Conservation (phyloP, 352 stramenopile species). For the Plasmopara viticola region DNA sequence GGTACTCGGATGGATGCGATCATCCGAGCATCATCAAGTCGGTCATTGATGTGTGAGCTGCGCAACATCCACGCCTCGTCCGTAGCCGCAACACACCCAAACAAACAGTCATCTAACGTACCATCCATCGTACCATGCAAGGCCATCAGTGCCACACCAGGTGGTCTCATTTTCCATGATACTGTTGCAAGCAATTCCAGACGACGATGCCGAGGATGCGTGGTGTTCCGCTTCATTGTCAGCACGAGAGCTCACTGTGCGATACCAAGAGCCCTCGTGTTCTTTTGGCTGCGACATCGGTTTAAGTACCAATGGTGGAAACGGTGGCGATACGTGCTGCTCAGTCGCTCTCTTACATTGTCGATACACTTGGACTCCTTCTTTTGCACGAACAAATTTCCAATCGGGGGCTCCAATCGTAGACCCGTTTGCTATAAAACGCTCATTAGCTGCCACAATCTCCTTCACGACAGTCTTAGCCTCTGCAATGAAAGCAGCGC, state of each 20-base stretch:
- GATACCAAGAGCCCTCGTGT: constrained; percentile 7
- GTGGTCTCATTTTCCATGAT: constrained; percentile 24
- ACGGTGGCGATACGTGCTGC: background rate
- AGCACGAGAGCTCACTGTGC: background rate
- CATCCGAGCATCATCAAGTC: constrained; percentile 30
- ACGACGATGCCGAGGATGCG: constrained; percentile 6
- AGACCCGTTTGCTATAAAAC: constrained; percentile 19
- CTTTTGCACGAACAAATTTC: constrained; percentile 30
- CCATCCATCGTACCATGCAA: constrained; percentile 39
- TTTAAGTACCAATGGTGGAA: constrained; percentile 2
- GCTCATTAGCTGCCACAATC: constrained; percentile 33
- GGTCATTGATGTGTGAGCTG: constrained; percentile 43
- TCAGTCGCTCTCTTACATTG: constrained; percentile 11
- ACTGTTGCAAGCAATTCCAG: constrained; percentile 8
- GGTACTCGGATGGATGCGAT: constrained; percentile 31
- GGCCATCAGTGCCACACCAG: constrained; percentile 32
- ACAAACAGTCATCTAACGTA: constrained; percentile 45
- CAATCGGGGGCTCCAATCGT: constrained; percentile 25
- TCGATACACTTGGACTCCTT: constrained; percentile 28
- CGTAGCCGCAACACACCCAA: constrained; percentile 36
- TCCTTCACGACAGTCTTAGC: constrained; percentile 35
- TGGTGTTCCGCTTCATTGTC: background rate
- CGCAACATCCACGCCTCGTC: constrained; percentile 39
- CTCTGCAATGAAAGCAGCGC: constrained; percentile 26
- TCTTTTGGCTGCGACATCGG: constrained; percentile 10